Evolutionary conservation across 2,329 filamentous ascomycete species (phyloP), one percentile per base, ranked within the genome.

Genomic region (Onygenales sp.): DNA sequence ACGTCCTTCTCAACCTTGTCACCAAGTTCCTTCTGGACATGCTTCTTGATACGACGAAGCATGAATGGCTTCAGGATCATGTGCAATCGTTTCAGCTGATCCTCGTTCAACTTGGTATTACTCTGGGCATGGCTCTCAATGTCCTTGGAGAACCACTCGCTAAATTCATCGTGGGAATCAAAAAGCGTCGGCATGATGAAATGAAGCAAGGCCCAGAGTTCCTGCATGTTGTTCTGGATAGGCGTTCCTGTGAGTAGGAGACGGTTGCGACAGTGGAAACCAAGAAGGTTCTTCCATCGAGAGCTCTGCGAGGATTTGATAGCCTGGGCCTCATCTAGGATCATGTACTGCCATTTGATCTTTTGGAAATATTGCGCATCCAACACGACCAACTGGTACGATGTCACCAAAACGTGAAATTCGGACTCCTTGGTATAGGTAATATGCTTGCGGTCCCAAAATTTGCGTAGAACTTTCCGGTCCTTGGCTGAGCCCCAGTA

Each of bases 141-240:
- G 55, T 77, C 74, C 58, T 77, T 77, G 40, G 74, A 77, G 61
- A 77, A 77, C 74, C 74, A 77, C 55, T 77, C 74, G 62, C 74
- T 77, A 56, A 77, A 77, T 56, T 77, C 74, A 54, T 77, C 74
- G 48, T 77, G 74, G 10, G 73, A 76, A 58, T 77, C 93, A 71
- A 98, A 98, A 50, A 98, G 78, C 43, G 88, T 95, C n/a, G 93
- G 93, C 93, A 98, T 97, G 74, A 97, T 97, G 75, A 98, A 98
- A 78, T 98, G 93, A 17, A 98, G 79, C 60, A 98, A 74, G 33
- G 93, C 93, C 93, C 93, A 98, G 55, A 98, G 74, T 72, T 98
- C 92, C 71, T 97, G 93, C 93, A 98, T 98, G 78, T 97, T 98
- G 76, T 98, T 98, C 71, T 98, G 93, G 59, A 98, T 97, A 2